Evolutionary conservation across 2,329 filamentous ascomycete species (phyloP), one percentile per base, ranked within the genome.

Genomic region (Penicillium sp.): DNA sequence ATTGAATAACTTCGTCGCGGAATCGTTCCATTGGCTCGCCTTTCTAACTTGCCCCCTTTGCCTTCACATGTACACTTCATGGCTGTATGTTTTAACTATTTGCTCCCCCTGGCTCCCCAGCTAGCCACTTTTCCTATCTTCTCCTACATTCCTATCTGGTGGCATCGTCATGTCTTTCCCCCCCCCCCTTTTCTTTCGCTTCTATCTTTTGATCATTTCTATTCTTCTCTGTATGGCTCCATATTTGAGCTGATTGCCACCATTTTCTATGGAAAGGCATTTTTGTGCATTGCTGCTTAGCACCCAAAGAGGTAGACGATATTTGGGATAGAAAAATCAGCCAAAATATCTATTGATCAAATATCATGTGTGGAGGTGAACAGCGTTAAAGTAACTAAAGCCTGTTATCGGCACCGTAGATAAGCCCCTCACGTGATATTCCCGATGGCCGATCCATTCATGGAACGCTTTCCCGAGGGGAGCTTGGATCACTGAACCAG

Each of bases 1-100:
- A 96, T 96, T 70, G 95, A 99, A 63, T 80, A 73, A 61, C 58
- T 49, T 46, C 21, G 21, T 16, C 42, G 39, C 19, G 27, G 43
- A 42, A 33, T 21, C 3, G 2, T 37, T 7, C 23, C 6, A 9
- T 29, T 50, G 25, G 19, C 23, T n/a, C 43, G 33, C 39, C 43
- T 23, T 10, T 25, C 37, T 44, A 33, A 37, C 39, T 33, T 33
- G n/a, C 37, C 47, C 50, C 25, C 19, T 31, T 35, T 53, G 37
- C 25, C 29, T 54, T 58, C 57, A 58, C 54, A 54, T 58, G 43
- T 58, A 52, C 37, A 59, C 55, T 60, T 56, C 55, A 64, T 56
- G 63, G 57, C 62, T 63, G 54, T 58, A 64, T 66, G 53, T 62
- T 53, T 60, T 50, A 62, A 66, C 50, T 52, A 60, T 42, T 53